Evolutionary conservation across 768 basidiomycete species (phyloP).

Genomic region (Neoboletus subvelutipes): DNA sequence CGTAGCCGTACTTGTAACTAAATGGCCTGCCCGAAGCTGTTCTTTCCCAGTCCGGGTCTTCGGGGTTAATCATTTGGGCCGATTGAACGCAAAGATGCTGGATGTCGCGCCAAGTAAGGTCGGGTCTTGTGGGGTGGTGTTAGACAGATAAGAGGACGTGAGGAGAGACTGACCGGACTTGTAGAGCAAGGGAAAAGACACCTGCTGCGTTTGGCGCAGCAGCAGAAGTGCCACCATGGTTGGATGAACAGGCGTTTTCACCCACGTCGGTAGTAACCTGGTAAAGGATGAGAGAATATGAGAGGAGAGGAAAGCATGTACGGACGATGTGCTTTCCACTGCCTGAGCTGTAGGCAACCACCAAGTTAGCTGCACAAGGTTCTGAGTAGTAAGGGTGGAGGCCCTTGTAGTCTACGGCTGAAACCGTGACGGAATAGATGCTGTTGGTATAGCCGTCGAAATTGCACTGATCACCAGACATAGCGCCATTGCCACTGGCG

Average conservation of each 20-base stretch:
- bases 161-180: constrained; percentile 63
- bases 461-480: constrained; percentile 93
- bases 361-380: constrained; percentile 95
- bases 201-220: constrained; percentile 97
- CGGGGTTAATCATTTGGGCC: constrained; percentile 74
- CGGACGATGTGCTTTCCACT: constrained; percentile 90
- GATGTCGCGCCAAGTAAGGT: constrained; percentile 94
- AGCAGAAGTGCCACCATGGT: constrained; percentile 95
- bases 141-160: constrained; percentile 3
- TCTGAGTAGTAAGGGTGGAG: constrained; percentile 97
- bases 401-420: constrained; percentile 92
- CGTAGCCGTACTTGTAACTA: constrained; percentile 96
- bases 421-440: constrained; percentile 93
- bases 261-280: constrained; percentile 96
- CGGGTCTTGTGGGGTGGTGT: constrained; percentile 56
- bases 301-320: constrained; percentile 15
- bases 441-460: constrained; percentile 99
- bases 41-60: constrained; percentile 92
- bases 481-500: constrained; percentile 95
- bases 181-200: constrained; percentile 86
- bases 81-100: constrained; percentile 85
- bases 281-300: constrained; percentile 15
- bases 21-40: constrained; percentile 54
- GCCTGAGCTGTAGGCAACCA: constrained; percentile 95
- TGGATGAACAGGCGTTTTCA: constrained; percentile 71